phyloP scores from a whole-genome alignment of 495 filamentous ascomycete species.

The Oidiodendron maius region DNA sequence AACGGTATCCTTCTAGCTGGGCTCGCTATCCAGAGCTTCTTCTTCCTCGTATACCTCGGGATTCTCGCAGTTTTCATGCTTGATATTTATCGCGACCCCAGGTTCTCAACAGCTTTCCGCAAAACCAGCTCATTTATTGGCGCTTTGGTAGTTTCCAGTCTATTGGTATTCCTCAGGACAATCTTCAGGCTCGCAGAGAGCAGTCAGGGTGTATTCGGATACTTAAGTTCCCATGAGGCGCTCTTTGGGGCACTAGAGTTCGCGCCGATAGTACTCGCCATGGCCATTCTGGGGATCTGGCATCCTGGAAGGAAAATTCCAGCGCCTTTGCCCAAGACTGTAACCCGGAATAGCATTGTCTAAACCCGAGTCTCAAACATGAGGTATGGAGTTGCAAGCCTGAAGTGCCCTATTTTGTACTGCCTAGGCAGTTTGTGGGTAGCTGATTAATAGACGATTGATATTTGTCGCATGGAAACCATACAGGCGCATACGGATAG shows the following conservation, averaged over 20 bases:
- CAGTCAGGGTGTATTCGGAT: slow-evolving; percentile 39
- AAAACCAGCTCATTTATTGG: slow-evolving; percentile 24
- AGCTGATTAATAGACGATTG: too few relatives aligned
- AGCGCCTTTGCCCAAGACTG: too few relatives aligned
- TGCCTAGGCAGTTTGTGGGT: too few relatives aligned
- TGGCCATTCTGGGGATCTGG: slow-evolving; percentile 36
- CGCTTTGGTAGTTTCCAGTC: slow-evolving; percentile 32
- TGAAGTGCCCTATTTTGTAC: too few relatives aligned
- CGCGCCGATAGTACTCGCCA: slow-evolving; percentile 43
- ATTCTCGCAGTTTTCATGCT: slow-evolving; percentile 12
- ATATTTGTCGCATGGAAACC: too few relatives aligned
- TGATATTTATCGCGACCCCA: background rate
- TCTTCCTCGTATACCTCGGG: slow-evolving; percentile 42
- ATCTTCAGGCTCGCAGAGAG: slow-evolving; percentile 50
- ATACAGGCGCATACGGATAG: too few relatives aligned
- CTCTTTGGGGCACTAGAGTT: slow-evolving; percentile 32
- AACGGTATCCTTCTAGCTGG: slow-evolving; percentile 48
- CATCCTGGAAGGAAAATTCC: slow-evolving; percentile 45
- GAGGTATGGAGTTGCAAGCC: too few relatives aligned
- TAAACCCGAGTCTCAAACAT: too few relatives aligned
- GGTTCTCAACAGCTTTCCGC: background rate
- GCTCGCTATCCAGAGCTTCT: slow-evolving; percentile 41
- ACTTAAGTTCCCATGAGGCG: slow-evolving; percentile 19
- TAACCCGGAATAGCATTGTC: too few relatives aligned
- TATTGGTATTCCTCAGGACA: slow-evolving; percentile 47